Conservation (phyloP, 371 early-diverging fungal genomes). For the Mucor racemosus region DNA sequence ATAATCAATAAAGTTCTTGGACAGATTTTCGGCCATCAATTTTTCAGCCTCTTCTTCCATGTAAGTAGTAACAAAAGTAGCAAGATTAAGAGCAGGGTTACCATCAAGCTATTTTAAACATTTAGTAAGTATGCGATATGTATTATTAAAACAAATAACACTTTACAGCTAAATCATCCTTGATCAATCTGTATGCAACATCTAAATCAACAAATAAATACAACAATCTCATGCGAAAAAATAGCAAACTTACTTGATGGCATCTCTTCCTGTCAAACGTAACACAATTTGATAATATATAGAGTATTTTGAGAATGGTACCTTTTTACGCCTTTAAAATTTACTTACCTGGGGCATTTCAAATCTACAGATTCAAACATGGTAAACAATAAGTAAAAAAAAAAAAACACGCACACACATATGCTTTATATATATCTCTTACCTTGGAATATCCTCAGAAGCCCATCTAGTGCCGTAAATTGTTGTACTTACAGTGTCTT, state of each 20-base stretch:
- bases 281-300: slow-evolving; percentile 6
- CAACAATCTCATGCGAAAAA: not conserved
- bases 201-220: slow-evolving; percentile 24
- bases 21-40: slow-evolving; percentile 68
- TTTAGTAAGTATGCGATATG: not conserved
- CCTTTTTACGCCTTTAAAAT: not conserved
- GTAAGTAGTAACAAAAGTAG: slow-evolving; percentile 71
- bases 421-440: not conserved
- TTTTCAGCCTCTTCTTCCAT: slow-evolving; percentile 71
- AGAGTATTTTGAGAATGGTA: not conserved
- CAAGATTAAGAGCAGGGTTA: slow-evolving; percentile 72
- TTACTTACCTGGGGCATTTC: slow-evolving; percentile 46
- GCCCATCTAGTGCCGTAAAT: slow-evolving; percentile 54
- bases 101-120: slow-evolving; percentile 61
- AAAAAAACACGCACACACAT: too few relatives aligned
- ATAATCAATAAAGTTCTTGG: slow-evolving; percentile 75
- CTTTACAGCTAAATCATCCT: slow-evolving; percentile 52
- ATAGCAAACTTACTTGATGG: slow-evolving; percentile 38
- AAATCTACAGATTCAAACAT: slow-evolving; percentile 26
- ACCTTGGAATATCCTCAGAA: slow-evolving; percentile 47
- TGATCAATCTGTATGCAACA: slow-evolving; percentile 50
- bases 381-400: not conserved
- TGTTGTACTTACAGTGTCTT: slow-evolving; percentile 35
- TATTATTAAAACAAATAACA: not conserved
- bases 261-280: slow-evolving; percentile 43